Percentiles rank a stretch among this genome's conserved stretches.
phyloP scores from a whole-genome alignment of 1,284 basidiomycete genomes.

The Moniliophthora roreri region DNA sequence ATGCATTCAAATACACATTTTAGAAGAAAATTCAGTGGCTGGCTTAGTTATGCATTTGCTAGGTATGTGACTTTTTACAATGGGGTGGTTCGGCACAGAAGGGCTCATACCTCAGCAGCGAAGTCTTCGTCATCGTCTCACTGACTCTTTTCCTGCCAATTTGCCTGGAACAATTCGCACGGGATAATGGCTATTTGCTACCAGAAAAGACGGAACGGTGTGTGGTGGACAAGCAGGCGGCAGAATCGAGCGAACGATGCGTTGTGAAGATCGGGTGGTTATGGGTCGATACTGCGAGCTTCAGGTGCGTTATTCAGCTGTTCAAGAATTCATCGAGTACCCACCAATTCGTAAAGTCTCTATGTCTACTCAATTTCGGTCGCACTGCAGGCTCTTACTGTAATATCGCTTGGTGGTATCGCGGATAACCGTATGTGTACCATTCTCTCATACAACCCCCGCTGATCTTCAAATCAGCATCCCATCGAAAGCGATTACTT shows the following conservation, averaged over 20 bases:
- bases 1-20: slow-evolving; percentile 20
- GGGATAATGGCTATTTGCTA: slow-evolving; percentile 74
- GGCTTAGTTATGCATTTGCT: slow-evolving; percentile 78
- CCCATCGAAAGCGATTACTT: slow-evolving; percentile 76
- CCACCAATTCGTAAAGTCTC: slow-evolving; percentile 47
- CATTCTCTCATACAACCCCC: slow-evolving; percentile 6
- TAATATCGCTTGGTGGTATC: slow-evolving; percentile 87
- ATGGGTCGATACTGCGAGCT: slow-evolving; percentile 87
- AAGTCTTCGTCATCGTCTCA: slow-evolving; percentile 81
- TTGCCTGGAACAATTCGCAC: slow-evolving; percentile 79
- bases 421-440: slow-evolving; percentile 77
- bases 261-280: slow-evolving; percentile 74
- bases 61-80: slow-evolving; percentile 43
- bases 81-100: background rate
- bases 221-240: slow-evolving; percentile 24
- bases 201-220: slow-evolving; percentile 63
- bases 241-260: slow-evolving; percentile 43
- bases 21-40: slow-evolving; percentile 58
- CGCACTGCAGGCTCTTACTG: slow-evolving; percentile 82
- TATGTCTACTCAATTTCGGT: slow-evolving; percentile 88
- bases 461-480: slow-evolving; percentile 44
- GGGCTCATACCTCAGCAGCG: slow-evolving; percentile 40
- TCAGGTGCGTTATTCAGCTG: slow-evolving; percentile 70
- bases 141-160: slow-evolving; percentile 81
- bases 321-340: background rate